Base-by-base conservation (phyloP, 2,329 filamentous ascomycete genomes). In the Trichoderma guizhouense region DNA sequence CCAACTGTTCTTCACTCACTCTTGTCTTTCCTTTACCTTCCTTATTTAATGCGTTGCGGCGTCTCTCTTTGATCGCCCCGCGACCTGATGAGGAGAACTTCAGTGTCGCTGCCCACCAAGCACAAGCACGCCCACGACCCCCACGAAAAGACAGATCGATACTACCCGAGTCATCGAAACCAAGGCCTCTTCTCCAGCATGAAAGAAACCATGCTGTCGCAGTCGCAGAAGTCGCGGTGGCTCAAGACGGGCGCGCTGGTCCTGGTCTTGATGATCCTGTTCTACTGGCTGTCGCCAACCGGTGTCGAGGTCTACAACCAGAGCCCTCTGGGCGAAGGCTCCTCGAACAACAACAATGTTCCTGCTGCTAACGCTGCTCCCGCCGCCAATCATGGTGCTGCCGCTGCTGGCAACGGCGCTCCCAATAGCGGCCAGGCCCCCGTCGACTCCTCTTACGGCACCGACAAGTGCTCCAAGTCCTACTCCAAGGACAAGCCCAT, bases 401-500 rank as follows among this genome's bases (percentile, higher is more conserved):
- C 66, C 57, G 57, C 57, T 39, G 67, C 43, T 62, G 69, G 62
- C 63, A 68, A 58, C 47, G 60, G 76, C 34, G 63, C 74, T 43
- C 72, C 62, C 62, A 76, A 74, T 72, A 74, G 83, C 73, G 88
- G 88, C 74, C 89, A 91, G 78, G 79, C 80, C 2, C 85, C 88
- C 39, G 81, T 86, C 66, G 89, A 93, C 77, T 85, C 87, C 30
- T 89, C 90, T 9, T 87, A 90, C 78, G 88, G 88, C 76, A 91
- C 92, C 74, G 86, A 88, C 57, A 92, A 89, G 83, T 99, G 96
- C 87, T 90, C 90, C 72, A 93, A 91, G 80, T 94, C 96, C 55
- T 91, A 88, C 84, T 93, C 94, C 77, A 90, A 92, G 78, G 92
- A 94, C 75, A 98, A 98, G 85, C 95, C 96, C 64, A 89, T 99